phyloP scores from a whole-genome alignment of 1,139 yeast genomes.

The Geotrichum restrictum region DNA sequence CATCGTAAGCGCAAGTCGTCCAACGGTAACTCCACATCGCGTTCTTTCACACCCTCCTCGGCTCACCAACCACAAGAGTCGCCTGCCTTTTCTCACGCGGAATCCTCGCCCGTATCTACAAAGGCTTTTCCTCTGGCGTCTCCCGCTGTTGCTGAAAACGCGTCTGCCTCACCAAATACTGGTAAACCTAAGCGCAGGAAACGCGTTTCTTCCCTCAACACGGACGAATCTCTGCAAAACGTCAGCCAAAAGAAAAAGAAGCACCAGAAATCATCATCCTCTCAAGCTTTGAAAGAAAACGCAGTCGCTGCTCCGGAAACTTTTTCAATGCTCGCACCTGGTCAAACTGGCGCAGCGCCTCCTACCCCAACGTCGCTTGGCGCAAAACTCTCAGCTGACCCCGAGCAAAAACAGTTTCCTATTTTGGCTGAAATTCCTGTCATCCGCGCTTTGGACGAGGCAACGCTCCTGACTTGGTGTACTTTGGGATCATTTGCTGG shows the following conservation, averaged over 20 bases:
- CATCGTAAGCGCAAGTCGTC: conserved; percentile 3
- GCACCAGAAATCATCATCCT: background rate
- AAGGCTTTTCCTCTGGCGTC: background rate
- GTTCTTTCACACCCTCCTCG: too few relatives aligned
- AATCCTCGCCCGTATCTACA: background rate
- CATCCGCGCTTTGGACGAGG: conserved; percentile 41
- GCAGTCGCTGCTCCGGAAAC: background rate
- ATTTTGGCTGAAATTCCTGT: conserved; percentile 39
- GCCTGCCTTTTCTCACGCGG: background rate
- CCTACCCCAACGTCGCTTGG: conserved; percentile 1
- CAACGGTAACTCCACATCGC: conserved; percentile 4
- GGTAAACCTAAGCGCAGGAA: conserved; percentile 2
- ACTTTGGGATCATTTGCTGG: conserved; percentile 87
- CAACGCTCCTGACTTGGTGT: conserved; percentile 88
- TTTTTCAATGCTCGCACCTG: background rate
- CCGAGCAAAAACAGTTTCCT: background rate
- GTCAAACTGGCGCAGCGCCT: conserved; percentile 1
- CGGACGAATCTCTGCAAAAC: background rate
- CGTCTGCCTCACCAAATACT: conserved; percentile 1
- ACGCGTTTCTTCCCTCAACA: background rate
- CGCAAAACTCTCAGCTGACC: conserved; percentile 2
- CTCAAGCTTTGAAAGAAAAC: background rate
- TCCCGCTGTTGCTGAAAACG: background rate
- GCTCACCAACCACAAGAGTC: conserved; percentile 3
- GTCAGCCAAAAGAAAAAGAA: background rate